A percentile compares a stretch with the other conserved stretches of the same genome.
Evolutionary conservation across 148 eudicot genomes (phyloP).

Genomic region (Rheum nobile): DNA sequence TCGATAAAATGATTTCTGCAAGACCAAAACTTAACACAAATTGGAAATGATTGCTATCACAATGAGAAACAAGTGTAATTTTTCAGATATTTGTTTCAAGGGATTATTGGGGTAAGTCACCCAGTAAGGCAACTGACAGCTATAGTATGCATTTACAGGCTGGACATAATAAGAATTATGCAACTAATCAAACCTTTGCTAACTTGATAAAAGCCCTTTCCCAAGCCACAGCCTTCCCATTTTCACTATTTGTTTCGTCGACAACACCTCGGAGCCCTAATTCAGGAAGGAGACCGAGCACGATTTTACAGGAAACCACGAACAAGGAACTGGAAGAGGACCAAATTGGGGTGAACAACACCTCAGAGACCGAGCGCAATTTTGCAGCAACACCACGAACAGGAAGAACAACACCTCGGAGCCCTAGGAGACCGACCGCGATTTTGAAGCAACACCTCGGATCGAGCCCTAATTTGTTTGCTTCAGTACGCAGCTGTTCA

Average conservation of each 20-base stretch:
- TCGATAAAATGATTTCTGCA: not conserved
- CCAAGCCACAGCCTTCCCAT: slow-evolving; percentile 53
- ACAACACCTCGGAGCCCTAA: too few relatives aligned
- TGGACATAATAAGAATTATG: not conserved
- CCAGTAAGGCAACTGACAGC: not conserved
- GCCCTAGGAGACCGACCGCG: too few relatives aligned
- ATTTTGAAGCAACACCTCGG: too few relatives aligned
- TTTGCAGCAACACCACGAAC: too few relatives aligned
- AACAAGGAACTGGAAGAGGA: too few relatives aligned
- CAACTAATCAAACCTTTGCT: slow-evolving; percentile 33
- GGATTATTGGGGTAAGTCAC: not conserved
- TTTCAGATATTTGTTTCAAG: not conserved
- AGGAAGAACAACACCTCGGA: too few relatives aligned
- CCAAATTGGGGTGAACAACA: too few relatives aligned
- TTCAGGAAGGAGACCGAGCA: too few relatives aligned
- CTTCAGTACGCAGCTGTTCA: too few relatives aligned
- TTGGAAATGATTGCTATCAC: not conserved
- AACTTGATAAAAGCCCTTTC: slow-evolving; percentile 66
- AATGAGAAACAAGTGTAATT: not conserved
- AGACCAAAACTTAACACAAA: not conserved
- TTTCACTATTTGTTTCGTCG: slow-evolving; percentile 39
- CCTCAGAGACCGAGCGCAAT: too few relatives aligned
- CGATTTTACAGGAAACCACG: too few relatives aligned
- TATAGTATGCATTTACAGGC: not conserved
- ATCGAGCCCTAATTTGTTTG: too few relatives aligned